Conservation (phyloP, 352 stramenopile genomes). For the Peronosclerospora sorghi region DNA sequence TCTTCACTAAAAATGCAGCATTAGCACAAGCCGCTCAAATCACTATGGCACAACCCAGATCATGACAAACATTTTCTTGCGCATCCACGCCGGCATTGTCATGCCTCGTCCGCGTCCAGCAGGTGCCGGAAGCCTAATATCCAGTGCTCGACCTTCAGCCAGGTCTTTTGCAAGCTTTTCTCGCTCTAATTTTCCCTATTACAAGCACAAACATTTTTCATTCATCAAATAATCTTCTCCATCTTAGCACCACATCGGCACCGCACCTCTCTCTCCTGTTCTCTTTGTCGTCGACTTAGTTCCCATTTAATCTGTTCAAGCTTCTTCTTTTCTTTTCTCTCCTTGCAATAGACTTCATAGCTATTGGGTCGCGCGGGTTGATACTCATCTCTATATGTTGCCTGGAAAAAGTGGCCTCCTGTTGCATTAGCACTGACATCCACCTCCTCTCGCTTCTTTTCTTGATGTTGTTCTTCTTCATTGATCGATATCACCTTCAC, state of each 20-base stretch:
- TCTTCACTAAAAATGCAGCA: constrained; percentile 39
- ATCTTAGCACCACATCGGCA: not conserved
- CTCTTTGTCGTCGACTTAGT: constrained; percentile 59
- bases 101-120: constrained; percentile 77
- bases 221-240: not conserved
- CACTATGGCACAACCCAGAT: not conserved
- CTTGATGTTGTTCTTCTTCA: constrained; percentile 2
- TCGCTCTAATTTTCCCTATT: constrained; percentile 51
- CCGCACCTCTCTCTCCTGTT: constrained; percentile 58
- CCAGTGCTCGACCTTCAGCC: constrained; percentile 47
- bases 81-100: constrained; percentile 89
- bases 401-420: constrained; percentile 52
- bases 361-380: constrained; percentile 80
- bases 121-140: constrained; percentile 33
- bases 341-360: constrained; percentile 82
- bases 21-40: constrained; percentile 6
- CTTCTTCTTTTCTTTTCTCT: constrained; percentile 60
- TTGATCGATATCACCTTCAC: constrained; percentile 21
- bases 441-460: constrained; percentile 3
- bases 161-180: constrained; percentile 63
- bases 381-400: constrained; percentile 78
- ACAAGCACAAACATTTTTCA: not conserved
- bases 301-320: constrained; percentile 75
- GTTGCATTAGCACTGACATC: constrained; percentile 9
- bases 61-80: constrained; percentile 75